These are phyloP conservation scores for Cnidoscolus chayamansa DNA, from an alignment of 441 rosid species.

Conservation along the genomic window DNA sequence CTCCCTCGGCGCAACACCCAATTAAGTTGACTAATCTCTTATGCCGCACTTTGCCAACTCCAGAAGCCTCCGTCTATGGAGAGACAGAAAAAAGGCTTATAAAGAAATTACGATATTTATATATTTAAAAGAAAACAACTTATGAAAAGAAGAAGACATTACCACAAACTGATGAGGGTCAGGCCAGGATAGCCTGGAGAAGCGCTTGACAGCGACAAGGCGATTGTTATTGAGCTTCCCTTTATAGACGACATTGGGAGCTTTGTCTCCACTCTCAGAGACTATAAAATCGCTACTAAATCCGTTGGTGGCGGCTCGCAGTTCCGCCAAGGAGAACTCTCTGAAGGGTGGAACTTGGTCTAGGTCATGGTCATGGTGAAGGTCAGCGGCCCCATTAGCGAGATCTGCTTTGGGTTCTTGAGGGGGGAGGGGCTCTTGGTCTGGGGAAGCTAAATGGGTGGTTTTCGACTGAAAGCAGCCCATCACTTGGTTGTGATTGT, in stretches of 20 bases:
- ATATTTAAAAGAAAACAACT: background rate
- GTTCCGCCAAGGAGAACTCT: conserved; percentile 48
- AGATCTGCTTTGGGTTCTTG: conserved; percentile 49
- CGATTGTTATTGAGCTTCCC: conserved; percentile 36
- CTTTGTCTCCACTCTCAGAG: conserved; percentile 54
- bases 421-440: conserved; percentile 46
- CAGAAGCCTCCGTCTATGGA: conserved; percentile 40
- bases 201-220: conserved; percentile 43
- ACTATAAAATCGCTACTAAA: conserved; percentile 40
- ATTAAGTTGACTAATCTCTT: conserved; percentile 46
- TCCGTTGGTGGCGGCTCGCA: conserved; percentile 34
- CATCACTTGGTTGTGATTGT: conserved; percentile 32
- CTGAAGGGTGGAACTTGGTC: conserved; percentile 46
- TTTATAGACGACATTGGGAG: conserved; percentile 48
- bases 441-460: conserved; percentile 54
- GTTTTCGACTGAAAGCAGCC: conserved; percentile 84
- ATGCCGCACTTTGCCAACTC: conserved; percentile 47
- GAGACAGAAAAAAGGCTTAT: background rate
- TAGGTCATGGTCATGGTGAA: conserved; percentile 20
- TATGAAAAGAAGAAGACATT: background rate
- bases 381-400: conserved; percentile 23
- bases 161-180: conserved; percentile 54
- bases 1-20: conserved; percentile 55
- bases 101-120: background rate
- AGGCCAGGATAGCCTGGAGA: conserved; percentile 56